These are phyloP conservation scores for Penicillium sp. DNA, from an alignment of 2,329 filamentous ascomycete genomes.

Conservation along the genomic window DNA sequence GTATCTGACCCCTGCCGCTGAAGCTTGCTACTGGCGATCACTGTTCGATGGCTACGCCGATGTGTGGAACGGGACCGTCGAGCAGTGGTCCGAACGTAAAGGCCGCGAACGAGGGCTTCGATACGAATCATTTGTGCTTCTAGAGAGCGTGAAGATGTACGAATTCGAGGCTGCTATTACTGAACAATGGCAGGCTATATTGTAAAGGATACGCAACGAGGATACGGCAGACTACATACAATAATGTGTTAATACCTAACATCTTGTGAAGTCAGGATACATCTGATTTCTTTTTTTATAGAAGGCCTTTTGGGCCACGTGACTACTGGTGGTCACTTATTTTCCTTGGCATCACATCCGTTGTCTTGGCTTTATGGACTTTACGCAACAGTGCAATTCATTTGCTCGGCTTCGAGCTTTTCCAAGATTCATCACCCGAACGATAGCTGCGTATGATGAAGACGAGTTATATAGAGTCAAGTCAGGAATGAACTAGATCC, in stretches of 20 bases:
- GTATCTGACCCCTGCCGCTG: slow-evolving; percentile 51
- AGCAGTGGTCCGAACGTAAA: slow-evolving; percentile 10
- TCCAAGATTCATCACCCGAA: no score
- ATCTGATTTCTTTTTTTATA: background rate
- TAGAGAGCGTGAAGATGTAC: slow-evolving; percentile 28
- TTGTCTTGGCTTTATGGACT: no score
- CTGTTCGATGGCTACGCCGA: slow-evolving; percentile 35
- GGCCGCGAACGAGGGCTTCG: slow-evolving; percentile 23
- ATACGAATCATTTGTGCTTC: slow-evolving; percentile 33
- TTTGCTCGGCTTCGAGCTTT: no score
- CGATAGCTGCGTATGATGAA: no score
- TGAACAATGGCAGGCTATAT: background rate
- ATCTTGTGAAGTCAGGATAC: background rate
- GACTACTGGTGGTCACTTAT: no score
- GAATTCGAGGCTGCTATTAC: slow-evolving; percentile 19
- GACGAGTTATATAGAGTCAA: no score
- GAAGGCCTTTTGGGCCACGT: background rate
- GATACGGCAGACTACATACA: background rate
- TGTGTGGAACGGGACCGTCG: slow-evolving; percentile 24
- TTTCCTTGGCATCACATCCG: no score
- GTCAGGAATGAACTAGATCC: no score
- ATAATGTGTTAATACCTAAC: slow-evolving; percentile 1
- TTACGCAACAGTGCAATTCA: no score
- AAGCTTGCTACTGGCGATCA: slow-evolving; percentile 53
- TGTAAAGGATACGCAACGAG: background rate